Base-by-base conservation (phyloP, 352 stramenopile species). In the Phytophthora palmivora region DNA sequence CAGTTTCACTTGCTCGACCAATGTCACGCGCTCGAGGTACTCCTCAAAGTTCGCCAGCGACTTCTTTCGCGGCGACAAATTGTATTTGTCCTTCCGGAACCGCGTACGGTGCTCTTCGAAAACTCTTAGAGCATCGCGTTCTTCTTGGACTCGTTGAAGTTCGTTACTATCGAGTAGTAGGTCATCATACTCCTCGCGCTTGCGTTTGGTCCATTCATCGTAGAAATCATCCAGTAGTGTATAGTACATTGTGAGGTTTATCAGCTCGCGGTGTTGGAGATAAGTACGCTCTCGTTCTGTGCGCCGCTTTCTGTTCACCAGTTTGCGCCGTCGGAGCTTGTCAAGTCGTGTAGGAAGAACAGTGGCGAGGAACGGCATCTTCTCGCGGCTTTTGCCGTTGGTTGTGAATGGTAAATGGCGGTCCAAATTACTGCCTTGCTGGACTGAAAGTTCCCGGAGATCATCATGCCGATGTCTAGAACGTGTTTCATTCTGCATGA, bases 181-280 rank as follows among this genome's bases (percentile, higher is more conserved):
- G 32, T 84, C 69, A 38, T 74, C 26, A 15, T 82, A 63, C 19
- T 66, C 61, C 6, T 83, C 48, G 2, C 59, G 71, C 44, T 82
- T 82, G 16, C 58, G 61, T 11, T 66, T 45, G 0, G 80, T 69
- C 80, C 83, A 92, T 39, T 82, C 66, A 18, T 90, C 78, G 54
- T 87, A 89, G 45, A 84, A 90, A 12, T 83, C 75, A 54, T 92
- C 80, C 26, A 92, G 50, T 6, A 89, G 45, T 7, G 48, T 22
- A 51, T 87, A 92, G 51, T 92, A 90, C 33, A 82, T 62, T 16
- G 67, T 65, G 21, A 90, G 53, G 26, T 92, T 88, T 7, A 63
- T 45, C 9, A 73, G 45, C 30, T 88, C 78, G 30, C 72, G 49
- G 38, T 82, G 50, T 42, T 82, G 49, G 4, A 87, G 52, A 51